These are phyloP conservation scores for Botrytis hyacinthi DNA, from an alignment of 2,329 filamentous ascomycete species.

Conservation along the genomic window DNA sequence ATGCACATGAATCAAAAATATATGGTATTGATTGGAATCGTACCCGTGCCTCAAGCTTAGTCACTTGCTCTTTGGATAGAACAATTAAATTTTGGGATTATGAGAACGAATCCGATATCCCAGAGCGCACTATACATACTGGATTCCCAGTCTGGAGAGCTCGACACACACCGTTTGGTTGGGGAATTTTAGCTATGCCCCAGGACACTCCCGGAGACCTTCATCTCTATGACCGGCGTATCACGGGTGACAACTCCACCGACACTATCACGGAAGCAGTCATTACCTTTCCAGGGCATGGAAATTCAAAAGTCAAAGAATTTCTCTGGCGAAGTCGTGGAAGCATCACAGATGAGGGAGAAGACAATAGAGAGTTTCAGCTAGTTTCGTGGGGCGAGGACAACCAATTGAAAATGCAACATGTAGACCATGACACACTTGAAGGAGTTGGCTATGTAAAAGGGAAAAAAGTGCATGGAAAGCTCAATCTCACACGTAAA, in stretches of 20 bases:
- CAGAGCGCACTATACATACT: conserved; percentile 76
- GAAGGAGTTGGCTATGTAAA: conserved; percentile 70
- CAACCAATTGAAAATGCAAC: conserved; percentile 75
- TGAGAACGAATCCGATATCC: conserved; percentile 56
- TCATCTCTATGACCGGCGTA: conserved; percentile 74
- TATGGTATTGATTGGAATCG: conserved; percentile 96
- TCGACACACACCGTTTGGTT: conserved; percentile 85
- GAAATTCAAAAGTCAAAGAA: conserved; percentile 73
- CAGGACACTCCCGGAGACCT: conserved; percentile 83
- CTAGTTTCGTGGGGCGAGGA: conserved; percentile 92
- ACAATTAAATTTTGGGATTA: conserved; percentile 96
- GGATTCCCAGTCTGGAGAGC: conserved; percentile 89
- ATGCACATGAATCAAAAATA: conserved; percentile 88
- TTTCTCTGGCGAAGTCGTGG: conserved; percentile 87
- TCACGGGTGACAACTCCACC: conserved; percentile 44
- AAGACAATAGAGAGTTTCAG: conserved; percentile 86
- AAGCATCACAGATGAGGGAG: conserved; percentile 58
- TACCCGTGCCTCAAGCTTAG: conserved; percentile 65
- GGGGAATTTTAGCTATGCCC: conserved; percentile 84
- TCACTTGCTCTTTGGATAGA: conserved; percentile 87
- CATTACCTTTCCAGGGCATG: conserved; percentile 58
- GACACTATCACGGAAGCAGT: conserved; percentile 51
- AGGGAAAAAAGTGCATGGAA: conserved; percentile 62
- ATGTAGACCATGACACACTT: conserved; percentile 63
- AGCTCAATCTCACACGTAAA: conserved; percentile 72